Percentiles rank a stretch among this genome's conserved stretches.
Conservation (phyloP, 257 asterid genomes). For the Parsonsia alboflavescens region DNA sequence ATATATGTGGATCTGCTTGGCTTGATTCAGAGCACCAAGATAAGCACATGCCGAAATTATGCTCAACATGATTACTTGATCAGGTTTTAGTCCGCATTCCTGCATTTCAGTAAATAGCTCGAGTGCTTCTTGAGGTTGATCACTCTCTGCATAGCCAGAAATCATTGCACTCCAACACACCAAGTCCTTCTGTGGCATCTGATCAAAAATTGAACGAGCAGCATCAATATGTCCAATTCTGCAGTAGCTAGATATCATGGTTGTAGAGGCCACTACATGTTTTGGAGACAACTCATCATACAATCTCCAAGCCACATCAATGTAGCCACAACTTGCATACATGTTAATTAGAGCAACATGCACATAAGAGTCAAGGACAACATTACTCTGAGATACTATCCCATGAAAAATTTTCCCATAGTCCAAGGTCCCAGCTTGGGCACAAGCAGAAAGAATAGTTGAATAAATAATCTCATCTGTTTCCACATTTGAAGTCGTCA, state of each 20-base stretch:
- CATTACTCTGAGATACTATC: conserved; percentile 33
- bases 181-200: conserved; percentile 49
- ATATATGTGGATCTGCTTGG: conserved; percentile 35
- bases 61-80: conserved; percentile 68
- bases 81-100: conserved; percentile 51
- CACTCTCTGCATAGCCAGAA: conserved; percentile 67
- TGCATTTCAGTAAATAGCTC: conserved; percentile 55
- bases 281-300: conserved; percentile 41
- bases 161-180: conserved; percentile 90
- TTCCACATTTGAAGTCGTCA: conserved; percentile 42
- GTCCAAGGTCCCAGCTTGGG: conserved; percentile 42
- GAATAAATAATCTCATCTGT: conserved; percentile 55
- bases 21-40: conserved; percentile 64
- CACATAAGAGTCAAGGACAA: conserved; percentile 41
- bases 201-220: conserved; percentile 53
- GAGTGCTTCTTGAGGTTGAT: conserved; percentile 59
- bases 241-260: conserved; percentile 68
- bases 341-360: conserved; percentile 61
- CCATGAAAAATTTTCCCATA: conserved; percentile 46
- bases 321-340: conserved; percentile 58
- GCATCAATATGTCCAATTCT: conserved; percentile 45
- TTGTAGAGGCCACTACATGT: conserved; percentile 59
- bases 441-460: conserved; percentile 56
- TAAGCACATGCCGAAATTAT: conserved; percentile 68
- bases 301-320: conserved; percentile 56